A percentile compares a stretch with the other conserved stretches of the same genome.
Evolutionary conservation across 1,284 basidiomycete species (phyloP).

Genomic region (Leucoagaricus sp.): DNA sequence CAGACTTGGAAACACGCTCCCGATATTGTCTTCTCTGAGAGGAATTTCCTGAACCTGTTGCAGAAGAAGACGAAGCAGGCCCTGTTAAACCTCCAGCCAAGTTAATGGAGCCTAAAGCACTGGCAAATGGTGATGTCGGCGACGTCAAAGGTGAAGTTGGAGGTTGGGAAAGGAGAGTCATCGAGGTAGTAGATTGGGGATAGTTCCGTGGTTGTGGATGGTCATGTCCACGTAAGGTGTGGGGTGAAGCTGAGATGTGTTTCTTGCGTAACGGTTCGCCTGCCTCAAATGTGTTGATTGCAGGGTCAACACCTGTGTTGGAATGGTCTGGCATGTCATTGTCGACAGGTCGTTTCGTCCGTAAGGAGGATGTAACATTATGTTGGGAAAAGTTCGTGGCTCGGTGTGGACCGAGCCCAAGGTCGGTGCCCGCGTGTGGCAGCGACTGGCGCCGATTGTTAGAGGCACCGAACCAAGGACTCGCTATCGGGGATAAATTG

Average conservation of each 20-base stretch:
- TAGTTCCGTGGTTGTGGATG: not conserved
- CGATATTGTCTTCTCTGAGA: conserved; percentile 29
- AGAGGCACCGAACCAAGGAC: conserved; percentile 68
- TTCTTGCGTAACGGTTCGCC: conserved; percentile 10
- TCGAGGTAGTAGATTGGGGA: not conserved
- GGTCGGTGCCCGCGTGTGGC: conserved; percentile 14
- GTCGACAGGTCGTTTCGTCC: conserved; percentile 5
- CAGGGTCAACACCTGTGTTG: not conserved
- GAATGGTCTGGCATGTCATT: not conserved
- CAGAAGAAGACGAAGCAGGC: not conserved
- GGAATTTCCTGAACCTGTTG: not conserved
- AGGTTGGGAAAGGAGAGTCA: conserved; percentile 2
- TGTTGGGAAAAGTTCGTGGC: conserved; percentile 5
- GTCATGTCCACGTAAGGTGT: not conserved
- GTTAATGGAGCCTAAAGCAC: conserved; percentile 4
- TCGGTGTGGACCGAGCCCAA: not conserved
- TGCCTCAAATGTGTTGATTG: not conserved
- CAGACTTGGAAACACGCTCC: conserved; percentile 49
- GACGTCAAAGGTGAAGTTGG: conserved; percentile 5
- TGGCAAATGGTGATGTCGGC: conserved; percentile 8
- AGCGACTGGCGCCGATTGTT: conserved; percentile 22
- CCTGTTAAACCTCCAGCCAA: not conserved
- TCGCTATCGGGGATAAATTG: conserved; percentile 74
- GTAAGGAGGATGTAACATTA: not conserved
- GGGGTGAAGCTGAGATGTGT: not conserved